Conservation (phyloP, 2,329 filamentous ascomycete genomes). For the Penicillium sp. region DNA sequence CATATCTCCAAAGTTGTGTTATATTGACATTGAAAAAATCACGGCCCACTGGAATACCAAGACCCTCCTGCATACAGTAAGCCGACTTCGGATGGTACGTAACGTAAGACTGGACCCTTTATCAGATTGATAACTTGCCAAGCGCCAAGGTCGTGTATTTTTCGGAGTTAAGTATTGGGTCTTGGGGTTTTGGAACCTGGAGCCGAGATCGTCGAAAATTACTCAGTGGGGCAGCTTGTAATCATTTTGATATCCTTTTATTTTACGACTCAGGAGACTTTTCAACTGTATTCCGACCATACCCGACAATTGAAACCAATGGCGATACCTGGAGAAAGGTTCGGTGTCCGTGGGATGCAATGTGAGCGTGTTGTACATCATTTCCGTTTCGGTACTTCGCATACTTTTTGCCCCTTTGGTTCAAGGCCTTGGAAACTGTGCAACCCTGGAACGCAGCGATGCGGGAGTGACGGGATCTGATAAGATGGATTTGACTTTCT, state of each 20-base stretch:
- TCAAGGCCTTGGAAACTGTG: too few species aligned
- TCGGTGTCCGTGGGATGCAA: background rate
- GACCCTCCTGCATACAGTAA: background rate
- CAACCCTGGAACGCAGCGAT: background rate
- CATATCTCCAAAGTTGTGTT: background rate
- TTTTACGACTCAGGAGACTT: background rate
- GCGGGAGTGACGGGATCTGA: background rate
- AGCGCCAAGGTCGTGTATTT: background rate
- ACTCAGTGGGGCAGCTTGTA: background rate
- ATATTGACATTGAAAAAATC: background rate
- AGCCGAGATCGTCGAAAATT: background rate
- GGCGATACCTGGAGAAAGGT: background rate
- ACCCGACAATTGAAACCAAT: background rate
- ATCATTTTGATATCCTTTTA: background rate
- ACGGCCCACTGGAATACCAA: slow-evolving; percentile 1
- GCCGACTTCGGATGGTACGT: slow-evolving; percentile 2
- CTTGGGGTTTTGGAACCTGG: background rate
- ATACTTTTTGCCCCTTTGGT: background rate
- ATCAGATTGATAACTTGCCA: slow-evolving; percentile 1
- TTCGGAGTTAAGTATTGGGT: background rate
- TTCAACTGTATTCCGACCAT: background rate
- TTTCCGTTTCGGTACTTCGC: background rate
- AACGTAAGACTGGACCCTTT: background rate
- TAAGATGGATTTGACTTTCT: background rate
- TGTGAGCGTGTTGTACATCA: background rate